These are phyloP conservation scores for Cryptococcus sp. DNA, from an alignment of 1,284 basidiomycete species.

Conservation along the genomic window DNA sequence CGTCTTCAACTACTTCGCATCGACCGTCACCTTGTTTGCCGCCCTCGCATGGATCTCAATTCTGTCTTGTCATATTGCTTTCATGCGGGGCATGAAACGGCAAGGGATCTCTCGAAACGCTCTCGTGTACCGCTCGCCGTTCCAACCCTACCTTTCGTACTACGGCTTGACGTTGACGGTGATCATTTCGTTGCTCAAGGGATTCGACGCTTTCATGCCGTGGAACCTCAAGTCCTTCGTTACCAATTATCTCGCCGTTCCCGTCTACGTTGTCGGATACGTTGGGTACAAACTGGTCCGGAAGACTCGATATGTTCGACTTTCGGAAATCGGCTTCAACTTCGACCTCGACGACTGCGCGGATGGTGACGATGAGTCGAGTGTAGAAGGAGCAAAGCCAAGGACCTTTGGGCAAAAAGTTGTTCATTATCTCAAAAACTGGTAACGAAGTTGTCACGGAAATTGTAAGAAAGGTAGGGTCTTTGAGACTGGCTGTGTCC, in stretches of 20 bases:
- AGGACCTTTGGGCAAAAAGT: too few species aligned
- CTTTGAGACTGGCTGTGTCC: too few species aligned
- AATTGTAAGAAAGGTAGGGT: too few species aligned
- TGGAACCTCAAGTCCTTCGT: slow-evolving; percentile 58
- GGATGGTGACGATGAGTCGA: too few species aligned
- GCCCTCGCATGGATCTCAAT: slow-evolving; percentile 52
- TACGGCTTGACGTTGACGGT: slow-evolving; percentile 56
- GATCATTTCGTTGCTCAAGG: slow-evolving; percentile 56
- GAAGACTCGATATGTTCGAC: too few species aligned
- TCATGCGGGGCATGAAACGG: slow-evolving; percentile 56
- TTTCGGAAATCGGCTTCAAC: too few species aligned
- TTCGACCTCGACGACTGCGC: too few species aligned
- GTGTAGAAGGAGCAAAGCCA: too few species aligned
- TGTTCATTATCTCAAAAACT: too few species aligned
- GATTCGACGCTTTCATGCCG: slow-evolving; percentile 60
- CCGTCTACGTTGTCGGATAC: slow-evolving; percentile 56
- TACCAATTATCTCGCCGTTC: slow-evolving; percentile 49
- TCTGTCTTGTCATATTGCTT: slow-evolving; percentile 60
- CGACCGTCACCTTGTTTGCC: slow-evolving; percentile 63
- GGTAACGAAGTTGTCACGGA: too few species aligned
- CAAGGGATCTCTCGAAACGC: slow-evolving; percentile 22
- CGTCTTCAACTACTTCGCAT: slow-evolving; percentile 67
- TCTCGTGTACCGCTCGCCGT: slow-evolving; percentile 23
- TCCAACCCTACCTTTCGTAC: slow-evolving; percentile 9
- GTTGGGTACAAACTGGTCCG: slow-evolving; percentile 61